Evolutionary conservation across 345 rosid genomes (phyloP).

Genomic region (Rhodamnia argentea): DNA sequence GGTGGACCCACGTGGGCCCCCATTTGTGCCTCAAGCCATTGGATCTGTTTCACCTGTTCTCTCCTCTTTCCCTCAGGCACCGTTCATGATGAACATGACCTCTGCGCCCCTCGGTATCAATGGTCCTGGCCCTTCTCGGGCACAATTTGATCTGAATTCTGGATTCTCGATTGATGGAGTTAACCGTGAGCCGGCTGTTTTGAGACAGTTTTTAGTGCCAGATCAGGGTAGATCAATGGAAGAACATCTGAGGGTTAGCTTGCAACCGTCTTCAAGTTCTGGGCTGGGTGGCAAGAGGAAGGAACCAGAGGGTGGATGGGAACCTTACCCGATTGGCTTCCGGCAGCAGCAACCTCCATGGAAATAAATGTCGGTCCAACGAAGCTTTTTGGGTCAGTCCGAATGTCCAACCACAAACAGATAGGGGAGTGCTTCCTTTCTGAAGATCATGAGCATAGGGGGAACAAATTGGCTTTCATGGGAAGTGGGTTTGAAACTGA

Average conservation of each 20-base stretch:
- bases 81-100: slow-evolving; percentile 57
- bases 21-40: slow-evolving; percentile 54
- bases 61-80: slow-evolving; percentile 39
- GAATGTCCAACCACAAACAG: background rate
- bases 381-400: background rate
- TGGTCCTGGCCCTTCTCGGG: slow-evolving; percentile 42
- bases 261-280: slow-evolving; percentile 53
- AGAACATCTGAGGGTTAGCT: slow-evolving; percentile 42
- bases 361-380: slow-evolving; percentile 25
- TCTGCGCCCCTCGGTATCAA: slow-evolving; percentile 35
- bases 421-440: slow-evolving; percentile 14
- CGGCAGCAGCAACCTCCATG: slow-evolving; percentile 63
- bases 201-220: slow-evolving; percentile 56
- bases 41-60: slow-evolving; percentile 42
- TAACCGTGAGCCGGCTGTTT: slow-evolving; percentile 34
- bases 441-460: slow-evolving; percentile 1
- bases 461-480: slow-evolving; percentile 19
- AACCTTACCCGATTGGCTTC: slow-evolving; percentile 21
- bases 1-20: slow-evolving; percentile 58
- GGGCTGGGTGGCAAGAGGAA: slow-evolving; percentile 67
- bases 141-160: slow-evolving; percentile 58
- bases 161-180: slow-evolving; percentile 58
- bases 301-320: slow-evolving; percentile 84
- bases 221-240: slow-evolving; percentile 40
- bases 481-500: slow-evolving; percentile 19